Percentiles rank a stretch among this genome's conserved stretches.
These are phyloP conservation scores for Penicillium daleae DNA, from an alignment of 495 filamentous ascomycete species.

Conservation along the genomic window DNA sequence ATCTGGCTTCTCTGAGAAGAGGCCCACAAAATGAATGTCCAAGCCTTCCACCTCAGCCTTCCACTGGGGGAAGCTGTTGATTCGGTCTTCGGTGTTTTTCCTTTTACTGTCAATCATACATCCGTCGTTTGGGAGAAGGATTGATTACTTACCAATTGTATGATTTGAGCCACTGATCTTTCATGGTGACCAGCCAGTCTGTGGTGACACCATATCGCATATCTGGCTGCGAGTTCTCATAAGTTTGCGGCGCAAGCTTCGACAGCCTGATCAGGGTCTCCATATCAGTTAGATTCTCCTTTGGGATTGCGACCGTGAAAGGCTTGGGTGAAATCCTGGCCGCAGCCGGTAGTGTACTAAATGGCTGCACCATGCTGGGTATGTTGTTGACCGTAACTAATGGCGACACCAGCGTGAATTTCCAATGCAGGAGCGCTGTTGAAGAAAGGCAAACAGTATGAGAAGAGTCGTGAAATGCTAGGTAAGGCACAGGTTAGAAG, in stretches of 20 bases:
- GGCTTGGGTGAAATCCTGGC: constrained; percentile 32
- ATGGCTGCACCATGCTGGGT: constrained; percentile 33
- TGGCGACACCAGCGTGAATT: neutral
- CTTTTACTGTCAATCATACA: constrained; percentile 25
- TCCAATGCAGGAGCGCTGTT: too few relatives aligned
- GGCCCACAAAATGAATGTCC: constrained; percentile 62
- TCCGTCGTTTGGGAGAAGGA: neutral
- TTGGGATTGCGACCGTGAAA: constrained; percentile 49
- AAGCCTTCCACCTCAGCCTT: constrained; percentile 52
- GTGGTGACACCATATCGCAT: constrained; percentile 56
- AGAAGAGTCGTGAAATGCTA: neutral
- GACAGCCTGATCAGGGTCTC: constrained; percentile 53
- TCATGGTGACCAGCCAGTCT: constrained; percentile 59
- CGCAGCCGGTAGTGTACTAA: constrained; percentile 33
- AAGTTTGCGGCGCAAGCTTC: constrained; percentile 55
- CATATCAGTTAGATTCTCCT: constrained; percentile 51
- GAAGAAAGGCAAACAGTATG: neutral
- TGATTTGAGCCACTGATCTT: constrained; percentile 52
- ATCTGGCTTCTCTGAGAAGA: constrained; percentile 62
- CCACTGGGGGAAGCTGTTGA: constrained; percentile 70
- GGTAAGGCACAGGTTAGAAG: neutral
- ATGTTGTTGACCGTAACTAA: neutral
- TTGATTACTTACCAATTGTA: constrained; percentile 47
- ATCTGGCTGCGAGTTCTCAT: constrained; percentile 51
- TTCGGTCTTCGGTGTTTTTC: constrained; percentile 55